Evolutionary conservation across 78 protist species (phyloP).

Genomic region (Guillardia theta): DNA sequence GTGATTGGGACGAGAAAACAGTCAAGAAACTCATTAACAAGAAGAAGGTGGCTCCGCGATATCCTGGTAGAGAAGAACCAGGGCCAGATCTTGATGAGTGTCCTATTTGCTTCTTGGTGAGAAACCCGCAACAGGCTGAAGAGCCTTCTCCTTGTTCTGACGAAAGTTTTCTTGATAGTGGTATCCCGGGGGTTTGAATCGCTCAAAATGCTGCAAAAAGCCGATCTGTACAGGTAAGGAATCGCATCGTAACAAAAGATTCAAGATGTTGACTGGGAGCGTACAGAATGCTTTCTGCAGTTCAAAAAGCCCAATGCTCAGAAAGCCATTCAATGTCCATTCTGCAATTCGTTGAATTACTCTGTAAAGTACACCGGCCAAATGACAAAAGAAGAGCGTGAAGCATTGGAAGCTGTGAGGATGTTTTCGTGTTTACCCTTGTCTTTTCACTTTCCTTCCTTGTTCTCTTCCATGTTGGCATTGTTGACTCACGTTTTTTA

Average conservation of each 20-base stretch:
- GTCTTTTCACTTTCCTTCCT: too few relatives aligned
- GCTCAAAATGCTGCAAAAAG: conserved; percentile 41
- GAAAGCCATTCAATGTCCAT: not conserved
- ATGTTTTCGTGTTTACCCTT: not conserved
- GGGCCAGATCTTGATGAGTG: not conserved
- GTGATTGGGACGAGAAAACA: not conserved
- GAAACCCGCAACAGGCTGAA: not conserved
- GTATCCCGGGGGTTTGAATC: conserved; percentile 47
- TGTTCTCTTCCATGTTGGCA: too few relatives aligned
- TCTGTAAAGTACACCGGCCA: not conserved
- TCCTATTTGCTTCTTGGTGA: conserved; percentile 38
- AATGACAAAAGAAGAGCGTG: not conserved
- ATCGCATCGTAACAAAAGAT: not conserved
- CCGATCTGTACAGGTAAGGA: conserved; percentile 35
- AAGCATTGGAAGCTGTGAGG: not conserved
- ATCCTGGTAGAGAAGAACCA: not conserved
- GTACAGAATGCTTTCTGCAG: conserved; percentile 44
- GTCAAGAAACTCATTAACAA: conserved; percentile 1
- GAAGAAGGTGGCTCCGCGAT: conserved; percentile 7
- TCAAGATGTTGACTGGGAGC: not conserved
- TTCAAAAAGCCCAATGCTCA: not conserved
- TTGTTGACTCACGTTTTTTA: not conserved
- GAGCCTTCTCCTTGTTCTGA: not conserved
- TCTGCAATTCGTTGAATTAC: conserved; percentile 19
- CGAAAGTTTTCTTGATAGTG: not conserved